Evolutionary conservation across 75 land plant species (phyloP).

Genomic region (Pinus albicaulis): DNA sequence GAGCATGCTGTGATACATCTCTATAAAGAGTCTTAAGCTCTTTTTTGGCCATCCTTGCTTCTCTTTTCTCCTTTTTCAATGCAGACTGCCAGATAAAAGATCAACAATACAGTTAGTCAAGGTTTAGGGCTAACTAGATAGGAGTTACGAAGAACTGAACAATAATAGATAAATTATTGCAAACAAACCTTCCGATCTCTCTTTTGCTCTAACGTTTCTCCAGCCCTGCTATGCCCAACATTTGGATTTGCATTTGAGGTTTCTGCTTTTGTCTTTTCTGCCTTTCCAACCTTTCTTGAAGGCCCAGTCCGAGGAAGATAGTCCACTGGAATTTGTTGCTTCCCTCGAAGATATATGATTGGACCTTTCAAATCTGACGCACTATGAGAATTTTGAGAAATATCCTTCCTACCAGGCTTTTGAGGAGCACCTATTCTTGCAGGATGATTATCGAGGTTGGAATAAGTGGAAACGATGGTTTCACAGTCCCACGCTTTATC

Average conservation of each 20-base stretch:
- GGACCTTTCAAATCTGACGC: slow-evolving; percentile 12
- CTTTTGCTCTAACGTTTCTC: slow-evolving; percentile 79
- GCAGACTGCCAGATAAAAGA: slow-evolving; percentile 46
- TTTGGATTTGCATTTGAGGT: slow-evolving; percentile 28
- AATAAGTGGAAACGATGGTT: slow-evolving; percentile 82
- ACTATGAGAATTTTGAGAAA: slow-evolving; percentile 24
- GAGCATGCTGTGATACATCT: slow-evolving; percentile 75
- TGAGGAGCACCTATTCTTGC: slow-evolving; percentile 74
- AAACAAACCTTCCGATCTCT: slow-evolving; percentile 75
- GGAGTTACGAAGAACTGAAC: not conserved
- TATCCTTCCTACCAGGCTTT: slow-evolving; percentile 38
- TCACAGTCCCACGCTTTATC: slow-evolving; percentile 91
- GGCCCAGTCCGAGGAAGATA: slow-evolving; percentile 38
- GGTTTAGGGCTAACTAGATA: not conserved
- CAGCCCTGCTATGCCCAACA: slow-evolving; percentile 4
- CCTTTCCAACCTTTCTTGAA: slow-evolving; percentile 23
- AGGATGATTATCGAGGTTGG: slow-evolving; percentile 95
- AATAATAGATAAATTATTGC: not conserved
- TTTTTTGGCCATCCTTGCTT: slow-evolving; percentile 78
- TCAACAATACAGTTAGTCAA: not conserved
- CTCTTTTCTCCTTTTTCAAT: slow-evolving; percentile 69
- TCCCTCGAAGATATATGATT: slow-evolving; percentile 72
- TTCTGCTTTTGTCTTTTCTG: slow-evolving; percentile 13
- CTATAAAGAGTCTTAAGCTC: slow-evolving; percentile 61
- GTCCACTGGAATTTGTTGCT: slow-evolving; percentile 74